phyloP scores from a whole-genome alignment of 805 yeast genomes.

The Kodamaea lidongshanica region DNA sequence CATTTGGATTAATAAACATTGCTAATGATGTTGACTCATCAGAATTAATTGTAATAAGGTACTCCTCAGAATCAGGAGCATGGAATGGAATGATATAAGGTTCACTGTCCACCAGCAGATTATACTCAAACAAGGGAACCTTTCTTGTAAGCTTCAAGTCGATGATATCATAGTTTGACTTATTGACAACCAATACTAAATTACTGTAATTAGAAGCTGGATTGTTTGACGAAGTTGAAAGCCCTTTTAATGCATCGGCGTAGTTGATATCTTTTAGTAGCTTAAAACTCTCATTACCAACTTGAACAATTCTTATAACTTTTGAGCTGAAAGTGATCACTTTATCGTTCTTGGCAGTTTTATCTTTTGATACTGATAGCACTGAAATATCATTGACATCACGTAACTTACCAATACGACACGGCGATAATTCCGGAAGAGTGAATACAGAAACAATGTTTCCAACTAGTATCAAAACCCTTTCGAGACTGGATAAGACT shows the following conservation, averaged over 20 bases:
- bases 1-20: constrained; percentile 34
- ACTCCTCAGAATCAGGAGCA: constrained; percentile 20
- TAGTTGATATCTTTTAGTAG: constrained; percentile 31
- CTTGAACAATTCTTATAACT: constrained; percentile 28
- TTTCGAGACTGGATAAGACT: constrained; percentile 18
- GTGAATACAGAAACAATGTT: constrained; percentile 21
- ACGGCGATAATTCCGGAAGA: constrained; percentile 35
- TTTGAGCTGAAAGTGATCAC: constrained; percentile 25
- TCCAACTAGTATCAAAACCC: constrained; percentile 24
- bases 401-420: constrained; percentile 30
- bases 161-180: constrained; percentile 29
- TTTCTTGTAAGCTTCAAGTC: constrained; percentile 28
- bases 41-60: constrained; percentile 29
- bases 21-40: constrained; percentile 31
- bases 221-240: constrained; percentile 22
- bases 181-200: constrained; percentile 29
- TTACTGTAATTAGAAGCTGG: constrained; percentile 23
- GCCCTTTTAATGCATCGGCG: constrained; percentile 21
- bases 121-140: constrained; percentile 32
- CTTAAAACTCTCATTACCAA: constrained; percentile 21
- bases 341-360: constrained; percentile 16
- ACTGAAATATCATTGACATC: constrained; percentile 30
- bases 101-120: constrained; percentile 6
- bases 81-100: constrained; percentile 22
- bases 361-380: constrained; percentile 6